These are phyloP conservation scores for Eutypa lata DNA, from an alignment of 2,329 filamentous ascomycete species.

Conservation along the genomic window DNA sequence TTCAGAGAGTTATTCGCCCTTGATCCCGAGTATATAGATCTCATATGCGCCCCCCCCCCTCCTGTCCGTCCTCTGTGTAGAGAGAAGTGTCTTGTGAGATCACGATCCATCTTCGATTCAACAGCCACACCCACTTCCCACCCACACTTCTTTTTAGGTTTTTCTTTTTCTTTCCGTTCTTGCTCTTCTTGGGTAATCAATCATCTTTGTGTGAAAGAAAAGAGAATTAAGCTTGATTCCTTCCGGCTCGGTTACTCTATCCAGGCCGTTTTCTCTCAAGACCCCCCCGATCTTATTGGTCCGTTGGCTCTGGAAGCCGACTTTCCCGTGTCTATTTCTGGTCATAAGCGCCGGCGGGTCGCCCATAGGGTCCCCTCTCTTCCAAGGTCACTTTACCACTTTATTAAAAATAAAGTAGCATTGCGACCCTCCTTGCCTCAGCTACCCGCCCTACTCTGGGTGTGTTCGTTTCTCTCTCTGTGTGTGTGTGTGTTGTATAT, in stretches of 20 bases:
- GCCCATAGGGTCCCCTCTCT: slow-evolving; percentile 16
- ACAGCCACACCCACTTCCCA: neutral
- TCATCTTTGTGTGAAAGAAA: too few species aligned
- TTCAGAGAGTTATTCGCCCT: too few species aligned
- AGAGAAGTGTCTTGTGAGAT: too few species aligned
- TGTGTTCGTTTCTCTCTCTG: too few species aligned
- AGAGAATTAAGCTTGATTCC: neutral
- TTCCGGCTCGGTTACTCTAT: neutral
- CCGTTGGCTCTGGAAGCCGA: neutral
- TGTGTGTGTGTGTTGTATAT: too few species aligned
- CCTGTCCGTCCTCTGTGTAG: too few species aligned
- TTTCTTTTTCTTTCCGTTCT: neutral
- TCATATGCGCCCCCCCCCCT: too few species aligned
- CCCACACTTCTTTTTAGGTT: neutral
- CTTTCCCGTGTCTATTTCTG: slow-evolving; percentile 20
- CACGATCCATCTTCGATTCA: neutral
- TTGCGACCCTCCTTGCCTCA: slow-evolving; percentile 17
- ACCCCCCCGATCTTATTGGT: too few species aligned
- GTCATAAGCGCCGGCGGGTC: slow-evolving; percentile 27
- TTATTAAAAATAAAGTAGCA: slow-evolving; percentile 3
- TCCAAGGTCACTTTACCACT: slow-evolving; percentile 18
- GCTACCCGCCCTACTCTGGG: neutral
- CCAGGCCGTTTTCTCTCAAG: neutral
- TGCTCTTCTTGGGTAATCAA: neutral
- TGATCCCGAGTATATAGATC: too few species aligned